Conservation (phyloP, 1,284 basidiomycete species). For the Cryptococcus neoformans region DNA sequence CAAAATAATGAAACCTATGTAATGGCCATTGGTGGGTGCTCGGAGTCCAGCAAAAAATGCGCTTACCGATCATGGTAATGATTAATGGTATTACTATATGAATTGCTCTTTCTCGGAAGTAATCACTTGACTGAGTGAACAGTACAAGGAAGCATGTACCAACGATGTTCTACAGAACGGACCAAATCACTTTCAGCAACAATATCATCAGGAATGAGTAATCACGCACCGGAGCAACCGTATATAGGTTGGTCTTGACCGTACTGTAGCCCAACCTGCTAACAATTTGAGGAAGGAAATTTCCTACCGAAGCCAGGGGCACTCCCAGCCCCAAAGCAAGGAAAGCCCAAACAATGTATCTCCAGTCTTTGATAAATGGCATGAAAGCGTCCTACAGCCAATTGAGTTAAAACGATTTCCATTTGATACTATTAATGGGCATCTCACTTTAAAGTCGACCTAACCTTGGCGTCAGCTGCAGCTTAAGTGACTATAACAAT, state of each 20-base stretch:
- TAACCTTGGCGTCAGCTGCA: neutral
- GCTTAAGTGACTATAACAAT: neutral
- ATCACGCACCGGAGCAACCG: conserved; percentile 41
- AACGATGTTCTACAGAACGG: conserved; percentile 46
- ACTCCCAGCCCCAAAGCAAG: conserved; percentile 53
- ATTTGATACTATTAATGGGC: neutral
- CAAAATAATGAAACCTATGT: conserved; percentile 56
- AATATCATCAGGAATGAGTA: conserved; percentile 46
- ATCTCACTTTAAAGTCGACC: conserved; percentile 6
- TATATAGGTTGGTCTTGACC: conserved; percentile 31
- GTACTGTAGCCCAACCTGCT: conserved; percentile 39
- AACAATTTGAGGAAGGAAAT: conserved; percentile 57
- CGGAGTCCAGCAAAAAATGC: neutral
- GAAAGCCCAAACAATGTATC: conserved; percentile 39
- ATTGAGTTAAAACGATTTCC: conserved; percentile 8
- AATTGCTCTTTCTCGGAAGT: conserved; percentile 10
- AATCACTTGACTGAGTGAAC: conserved; percentile 51
- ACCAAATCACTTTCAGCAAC: neutral
- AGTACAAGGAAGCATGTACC: conserved; percentile 51
- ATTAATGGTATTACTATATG: conserved; percentile 1
- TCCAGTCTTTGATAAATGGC: conserved; percentile 54
- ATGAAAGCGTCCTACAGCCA: conserved; percentile 51
- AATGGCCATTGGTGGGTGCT: neutral
- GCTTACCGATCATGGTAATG: conserved; percentile 6
- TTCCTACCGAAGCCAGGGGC: conserved; percentile 55